Base-by-base conservation (phyloP, 768 basidiomycete species). In the Amanita thiersii region DNA sequence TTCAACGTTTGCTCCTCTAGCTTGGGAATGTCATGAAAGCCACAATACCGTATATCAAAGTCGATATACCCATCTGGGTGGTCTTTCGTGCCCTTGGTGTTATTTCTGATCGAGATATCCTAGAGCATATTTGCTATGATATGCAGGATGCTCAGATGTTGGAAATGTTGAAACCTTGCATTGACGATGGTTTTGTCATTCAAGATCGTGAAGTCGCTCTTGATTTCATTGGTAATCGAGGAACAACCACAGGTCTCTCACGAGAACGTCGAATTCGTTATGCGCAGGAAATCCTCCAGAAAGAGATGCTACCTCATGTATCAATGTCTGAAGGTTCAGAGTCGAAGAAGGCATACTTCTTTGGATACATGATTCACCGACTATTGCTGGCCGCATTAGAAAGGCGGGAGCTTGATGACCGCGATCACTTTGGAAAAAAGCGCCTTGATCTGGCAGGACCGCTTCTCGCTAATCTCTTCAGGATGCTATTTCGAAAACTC, bases 371-470 rank as follows among this genome's bases (percentile, higher is more conserved):
- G 94, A 90, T 97, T 23, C 94, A 98, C 63, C 84, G 96, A 47
- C 72, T 99, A 19, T 68, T 97, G 0, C 77, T 96, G 14, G 96
- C 96, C 17, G 92, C 92, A 9, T 62, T 99, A 52, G 93, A 97
- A 57, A 74, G 96, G 33, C 73, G 96, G 52, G 96, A 99, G 53
- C 70, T 99, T 18, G 96, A 99, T 58, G 96, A 99, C 64, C 89
- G 96, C 66, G 96, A 99, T 65, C 96, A 99, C 63, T 98, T 98
- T 51, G 96, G 96, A 40, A 97, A 97, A 65, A 99, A 99, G 64
- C 80, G 96, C 24, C 69, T 98, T 46, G 96, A 99, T 62, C 64
- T 99, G 34, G 96, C 94, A 37, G 96, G 96, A 3, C 96, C 96
- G 41, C 62, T 99, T 20, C 72, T 99, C 35, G 90, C 96, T n/a